Percentiles rank a stretch among this genome's conserved stretches.
phyloP scores from a whole-genome alignment of 768 basidiomycete genomes.

The Cubamyces sp. region DNA sequence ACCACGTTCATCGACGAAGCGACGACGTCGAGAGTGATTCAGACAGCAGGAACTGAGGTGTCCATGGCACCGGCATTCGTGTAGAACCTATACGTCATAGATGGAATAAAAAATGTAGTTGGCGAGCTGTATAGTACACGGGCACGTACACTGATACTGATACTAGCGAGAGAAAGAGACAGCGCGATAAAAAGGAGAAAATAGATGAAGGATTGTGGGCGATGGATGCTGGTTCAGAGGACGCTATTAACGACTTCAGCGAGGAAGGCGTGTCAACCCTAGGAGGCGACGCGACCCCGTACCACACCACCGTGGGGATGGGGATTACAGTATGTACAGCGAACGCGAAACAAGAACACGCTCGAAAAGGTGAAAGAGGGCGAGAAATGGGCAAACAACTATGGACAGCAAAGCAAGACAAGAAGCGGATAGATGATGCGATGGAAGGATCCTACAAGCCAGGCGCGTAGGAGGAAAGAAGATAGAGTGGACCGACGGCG shows the following conservation, averaged over 20 bases:
- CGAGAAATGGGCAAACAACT: slow-evolving; percentile 5
- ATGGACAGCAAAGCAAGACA: slow-evolving; percentile 26
- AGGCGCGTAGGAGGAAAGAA: not conserved
- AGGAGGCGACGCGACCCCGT: not conserved
- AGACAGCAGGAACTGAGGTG: not conserved
- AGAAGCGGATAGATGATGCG: slow-evolving; percentile 7
- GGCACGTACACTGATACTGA: slow-evolving; percentile 4
- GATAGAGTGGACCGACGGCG: not conserved
- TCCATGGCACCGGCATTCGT: too few species aligned
- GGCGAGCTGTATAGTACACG: slow-evolving; percentile 22
- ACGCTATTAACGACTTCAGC: too few species aligned
- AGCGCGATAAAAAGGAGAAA: not conserved
- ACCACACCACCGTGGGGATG: not conserved
- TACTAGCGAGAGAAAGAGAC: not conserved
- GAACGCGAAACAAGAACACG: not conserved
- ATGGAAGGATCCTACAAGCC: not conserved
- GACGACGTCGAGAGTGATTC: not conserved
- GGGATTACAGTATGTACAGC: slow-evolving; percentile 3
- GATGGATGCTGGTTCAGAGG: not conserved
- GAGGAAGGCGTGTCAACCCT: too few species aligned
- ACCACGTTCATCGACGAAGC: not conserved
- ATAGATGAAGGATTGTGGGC: not conserved
- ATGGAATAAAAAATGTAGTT: too few species aligned
- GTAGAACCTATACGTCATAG: too few species aligned
- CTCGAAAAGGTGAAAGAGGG: not conserved